These are phyloP conservation scores for Kwoniella heveanensis DNA, from an alignment of 768 basidiomycete species.

Conservation along the genomic window DNA sequence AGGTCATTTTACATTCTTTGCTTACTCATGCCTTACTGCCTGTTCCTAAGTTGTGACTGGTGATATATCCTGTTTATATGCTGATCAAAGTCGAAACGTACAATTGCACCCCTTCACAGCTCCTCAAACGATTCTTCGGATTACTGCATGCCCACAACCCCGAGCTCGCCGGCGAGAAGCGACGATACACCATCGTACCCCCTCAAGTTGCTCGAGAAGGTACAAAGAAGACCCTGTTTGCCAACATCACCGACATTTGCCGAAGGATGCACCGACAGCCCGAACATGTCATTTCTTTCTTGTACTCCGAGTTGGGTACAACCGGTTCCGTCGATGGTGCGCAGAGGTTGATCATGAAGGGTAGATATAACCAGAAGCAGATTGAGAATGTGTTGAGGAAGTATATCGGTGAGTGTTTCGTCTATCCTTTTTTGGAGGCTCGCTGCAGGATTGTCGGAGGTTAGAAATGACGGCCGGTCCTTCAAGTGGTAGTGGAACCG, in stretches of 20 bases:
- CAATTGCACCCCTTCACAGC: too few species aligned
- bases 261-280: constrained; percentile 97
- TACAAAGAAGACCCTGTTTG: constrained; percentile 97
- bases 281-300: constrained; percentile 94
- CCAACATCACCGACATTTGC: constrained; percentile 96
- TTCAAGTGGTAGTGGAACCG: too few species aligned
- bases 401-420: constrained; percentile 76
- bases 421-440: too few species aligned
- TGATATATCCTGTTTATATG: too few species aligned
- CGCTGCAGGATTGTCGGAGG: too few species aligned
- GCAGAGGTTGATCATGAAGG: constrained; percentile 91
- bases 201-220: constrained; percentile 91
- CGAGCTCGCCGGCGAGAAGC: constrained; percentile 81
- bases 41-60: too few species aligned
- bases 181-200: constrained; percentile 90
- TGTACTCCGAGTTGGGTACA: constrained; percentile 98
- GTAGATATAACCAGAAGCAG: constrained; percentile 97
- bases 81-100: too few species aligned
- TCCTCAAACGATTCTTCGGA: constrained; percentile 87
- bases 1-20: neutral
- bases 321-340: constrained; percentile 92
- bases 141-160: constrained; percentile 93
- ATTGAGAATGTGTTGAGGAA: constrained; percentile 94
- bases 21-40: neutral
- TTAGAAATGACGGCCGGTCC: too few species aligned